Evolutionary conservation across 2,329 filamentous ascomycete species (phyloP).

Genomic region (Fusarium piperis): DNA sequence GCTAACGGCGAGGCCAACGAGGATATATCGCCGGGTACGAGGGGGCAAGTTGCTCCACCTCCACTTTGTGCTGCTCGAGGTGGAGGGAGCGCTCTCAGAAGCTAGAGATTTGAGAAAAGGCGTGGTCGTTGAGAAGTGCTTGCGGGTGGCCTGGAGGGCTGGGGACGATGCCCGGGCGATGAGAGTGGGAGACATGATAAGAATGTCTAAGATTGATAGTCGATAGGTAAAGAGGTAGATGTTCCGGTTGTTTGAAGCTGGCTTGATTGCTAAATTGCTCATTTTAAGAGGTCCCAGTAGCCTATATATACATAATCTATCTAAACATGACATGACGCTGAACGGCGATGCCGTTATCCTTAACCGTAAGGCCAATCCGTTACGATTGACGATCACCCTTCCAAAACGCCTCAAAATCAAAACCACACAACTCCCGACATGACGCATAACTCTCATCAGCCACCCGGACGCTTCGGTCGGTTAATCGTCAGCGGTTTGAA

Average conservation of each 20-base stretch:
- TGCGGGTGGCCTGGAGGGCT: constrained; percentile 17
- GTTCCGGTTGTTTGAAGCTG: constrained; percentile 2
- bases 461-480: constrained; percentile 46
- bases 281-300: background rate
- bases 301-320: constrained; percentile 14
- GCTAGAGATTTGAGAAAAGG: constrained; percentile 15
- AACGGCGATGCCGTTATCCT: constrained; percentile 34
- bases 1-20: constrained; percentile 29
- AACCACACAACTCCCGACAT: constrained; percentile 6
- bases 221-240: background rate
- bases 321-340: background rate
- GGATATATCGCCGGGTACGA: constrained; percentile 39
- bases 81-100: background rate
- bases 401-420: constrained; percentile 2
- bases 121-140: constrained; percentile 38
- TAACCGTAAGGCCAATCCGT: constrained; percentile 28
- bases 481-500: constrained; percentile 67
- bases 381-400: constrained; percentile 1
- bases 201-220: background rate
- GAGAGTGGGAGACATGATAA: constrained; percentile 32
- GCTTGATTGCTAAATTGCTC: background rate
- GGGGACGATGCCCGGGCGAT: constrained; percentile 29
- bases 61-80: constrained; percentile 11
- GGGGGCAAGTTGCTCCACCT: constrained; percentile 44
- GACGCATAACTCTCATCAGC: constrained; percentile 15